phyloP scores from a whole-genome alignment of 2,329 filamentous ascomycete genomes.

The Leptoxyphium fumago region DNA sequence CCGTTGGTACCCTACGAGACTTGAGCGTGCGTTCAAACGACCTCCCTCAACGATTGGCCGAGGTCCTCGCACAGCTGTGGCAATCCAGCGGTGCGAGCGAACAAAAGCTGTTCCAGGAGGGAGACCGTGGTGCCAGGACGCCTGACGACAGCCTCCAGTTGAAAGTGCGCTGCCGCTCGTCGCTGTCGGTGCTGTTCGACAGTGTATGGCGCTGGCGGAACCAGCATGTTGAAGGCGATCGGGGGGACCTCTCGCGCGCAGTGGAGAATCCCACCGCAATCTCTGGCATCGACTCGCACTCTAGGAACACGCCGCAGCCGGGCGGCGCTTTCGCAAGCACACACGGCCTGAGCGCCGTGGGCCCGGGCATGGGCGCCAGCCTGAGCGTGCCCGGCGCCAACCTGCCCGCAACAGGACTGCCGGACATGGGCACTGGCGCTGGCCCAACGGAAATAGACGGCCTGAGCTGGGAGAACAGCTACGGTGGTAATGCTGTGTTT shows the following conservation, averaged over 20 bases:
- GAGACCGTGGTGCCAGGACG: constrained; percentile 20
- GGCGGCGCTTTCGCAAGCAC: constrained; percentile 1
- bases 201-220: constrained; percentile 77
- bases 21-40: constrained; percentile 68
- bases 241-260: constrained; percentile 40
- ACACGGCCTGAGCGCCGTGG: constrained; percentile 6
- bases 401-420: constrained; percentile 6
- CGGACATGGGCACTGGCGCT: constrained; percentile 16
- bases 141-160: constrained; percentile 58
- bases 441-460: constrained; percentile 24
- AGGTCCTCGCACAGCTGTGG: constrained; percentile 81
- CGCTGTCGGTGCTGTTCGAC: constrained; percentile 74
- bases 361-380: neutral
- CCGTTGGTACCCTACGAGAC: constrained; percentile 53
- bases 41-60: constrained; percentile 62
- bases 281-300: constrained; percentile 10
- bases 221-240: constrained; percentile 42
- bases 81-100: constrained; percentile 35
- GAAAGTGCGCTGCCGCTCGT: constrained; percentile 70
- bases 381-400: constrained; percentile 1
- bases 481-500: constrained; percentile 14
- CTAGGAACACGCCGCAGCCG: constrained; percentile 14
- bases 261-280: constrained; percentile 61
- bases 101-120: constrained; percentile 16
- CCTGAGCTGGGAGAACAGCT: constrained; percentile 11